Percentiles rank a stretch among this genome's conserved stretches.
phyloP scores from a whole-genome alignment of 169 alveolate genomes.

The Plasmodium inui region DNA sequence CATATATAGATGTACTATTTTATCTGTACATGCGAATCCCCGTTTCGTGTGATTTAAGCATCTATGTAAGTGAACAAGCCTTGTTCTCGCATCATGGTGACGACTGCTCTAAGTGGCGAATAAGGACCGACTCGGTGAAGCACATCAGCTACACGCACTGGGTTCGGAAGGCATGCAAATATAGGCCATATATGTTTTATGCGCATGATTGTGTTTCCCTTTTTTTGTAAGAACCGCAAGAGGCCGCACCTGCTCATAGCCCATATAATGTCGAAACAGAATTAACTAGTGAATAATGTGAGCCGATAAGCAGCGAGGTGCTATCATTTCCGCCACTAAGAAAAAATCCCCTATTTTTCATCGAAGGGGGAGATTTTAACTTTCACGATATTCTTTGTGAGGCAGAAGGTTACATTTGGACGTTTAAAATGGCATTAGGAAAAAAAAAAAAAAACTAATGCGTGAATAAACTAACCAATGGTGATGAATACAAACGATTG shows the following conservation, averaged over 20 bases:
- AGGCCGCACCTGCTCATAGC: background rate
- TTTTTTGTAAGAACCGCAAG: background rate
- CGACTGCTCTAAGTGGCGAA: background rate
- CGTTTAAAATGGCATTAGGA: background rate
- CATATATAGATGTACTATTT: background rate
- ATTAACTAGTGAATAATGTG: background rate
- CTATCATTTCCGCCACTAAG: background rate
- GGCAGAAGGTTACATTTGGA: background rate
- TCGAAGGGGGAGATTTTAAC: background rate
- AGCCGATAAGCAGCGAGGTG: background rate
- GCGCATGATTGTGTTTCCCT: background rate
- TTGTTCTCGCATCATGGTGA: background rate
- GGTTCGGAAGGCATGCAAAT: background rate
- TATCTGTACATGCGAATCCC: background rate
- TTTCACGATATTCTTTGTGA: background rate
- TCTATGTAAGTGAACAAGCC: background rate
- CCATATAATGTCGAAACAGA: background rate
- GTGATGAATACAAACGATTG: background rate
- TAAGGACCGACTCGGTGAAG: background rate
- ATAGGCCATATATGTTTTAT: background rate
- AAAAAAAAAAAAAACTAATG: background rate
- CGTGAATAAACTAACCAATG: background rate
- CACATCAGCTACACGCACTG: background rate
- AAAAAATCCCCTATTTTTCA: background rate
- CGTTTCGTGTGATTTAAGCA: background rate